Evolutionary conservation across 306 rosid species (phyloP), one percentile per base, ranked within the genome.

Genomic region (Crotalaria pallida): DNA sequence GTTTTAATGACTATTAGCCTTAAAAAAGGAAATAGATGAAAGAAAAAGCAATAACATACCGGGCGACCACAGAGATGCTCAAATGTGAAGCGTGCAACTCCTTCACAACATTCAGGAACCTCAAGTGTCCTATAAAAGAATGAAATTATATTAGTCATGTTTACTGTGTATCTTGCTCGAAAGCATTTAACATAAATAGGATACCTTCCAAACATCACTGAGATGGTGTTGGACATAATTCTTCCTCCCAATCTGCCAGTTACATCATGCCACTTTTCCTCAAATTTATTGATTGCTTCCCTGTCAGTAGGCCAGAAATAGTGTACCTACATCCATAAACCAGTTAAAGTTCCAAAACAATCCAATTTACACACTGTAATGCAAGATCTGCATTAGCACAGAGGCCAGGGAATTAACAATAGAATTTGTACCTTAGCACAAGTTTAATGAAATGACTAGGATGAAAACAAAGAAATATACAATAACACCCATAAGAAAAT

Each of bases 191-290:
- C 63, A 24, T 60, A 21, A 60, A 65, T 36, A 64, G 64, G 36
- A 21, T 79, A 93, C 98, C 98, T 90, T 74, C 98, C 98, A 51
- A 90, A 93, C 98, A 93, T 90, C 84, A 93, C 98, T 31, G 86
- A 75, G 81, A 93, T 74, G 63, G 82, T 85, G 65, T 27, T 57
- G 31, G 85, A 76, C 67, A 74, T 65, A 49, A 93, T 68, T 53
- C 74, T 69, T 68, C 92, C 90, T 71, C 81, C 94, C 18, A 66
- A 82, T 71, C 82, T 74, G 63, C 60, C 48, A 69, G 87, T 88
- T 48, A 81, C 69, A 50, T 84, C 88, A 36, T 71, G 84, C 98
- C 98, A 94, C 83, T 75, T 84, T 40, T 83, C 83, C 86, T 94
- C 92, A 75, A 85, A 90, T 50, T 84, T 75, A 77, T 80, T 60